Conservation (phyloP, 2,329 filamentous ascomycete species). For the Ophiocordyceps camponoti-rufipedis region DNA sequence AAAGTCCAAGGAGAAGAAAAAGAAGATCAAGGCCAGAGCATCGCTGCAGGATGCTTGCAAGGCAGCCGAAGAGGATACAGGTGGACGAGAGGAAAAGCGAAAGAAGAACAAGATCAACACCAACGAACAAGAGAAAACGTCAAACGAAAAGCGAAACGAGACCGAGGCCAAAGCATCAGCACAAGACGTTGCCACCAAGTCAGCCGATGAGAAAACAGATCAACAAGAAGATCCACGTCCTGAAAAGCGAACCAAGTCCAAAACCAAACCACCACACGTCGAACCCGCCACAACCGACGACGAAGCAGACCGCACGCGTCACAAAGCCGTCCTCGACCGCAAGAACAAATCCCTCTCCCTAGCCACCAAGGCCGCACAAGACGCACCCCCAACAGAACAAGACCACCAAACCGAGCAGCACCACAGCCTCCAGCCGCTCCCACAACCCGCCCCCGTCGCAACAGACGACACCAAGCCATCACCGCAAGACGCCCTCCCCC, state of each 20-base stretch:
- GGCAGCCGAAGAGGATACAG: no score
- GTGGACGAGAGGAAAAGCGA: no score
- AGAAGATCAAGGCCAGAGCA: no score
- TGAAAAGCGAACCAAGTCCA: constrained; percentile 7
- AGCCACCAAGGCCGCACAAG: constrained; percentile 20
- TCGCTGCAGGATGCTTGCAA: no score
- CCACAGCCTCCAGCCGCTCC: constrained; percentile 56
- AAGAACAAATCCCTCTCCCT: constrained; percentile 35
- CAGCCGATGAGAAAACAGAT: no score
- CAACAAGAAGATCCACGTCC: constrained; percentile 2
- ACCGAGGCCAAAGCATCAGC: constrained; percentile 2
- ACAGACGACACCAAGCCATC: constrained; percentile 39
- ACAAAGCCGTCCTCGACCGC: constrained; percentile 35
- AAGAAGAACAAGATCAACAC: no score
- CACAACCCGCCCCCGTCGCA: constrained; percentile 51
- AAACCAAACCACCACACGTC: background rate
- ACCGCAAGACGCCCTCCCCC: constrained; percentile 56
- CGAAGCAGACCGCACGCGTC: constrained; percentile 15
- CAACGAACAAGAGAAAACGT: no score
- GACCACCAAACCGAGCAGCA: constrained; percentile 32
- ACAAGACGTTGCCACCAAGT: no score
- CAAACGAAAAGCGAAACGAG: background rate
- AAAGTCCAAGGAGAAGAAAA: no score
- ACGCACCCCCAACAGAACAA: constrained; percentile 12
- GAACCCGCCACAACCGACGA: constrained; percentile 7